A percentile compares a stretch with the other conserved stretches of the same genome.
Conservation (phyloP, 768 basidiomycete species). For the Kwoniella newhampshirensis region DNA sequence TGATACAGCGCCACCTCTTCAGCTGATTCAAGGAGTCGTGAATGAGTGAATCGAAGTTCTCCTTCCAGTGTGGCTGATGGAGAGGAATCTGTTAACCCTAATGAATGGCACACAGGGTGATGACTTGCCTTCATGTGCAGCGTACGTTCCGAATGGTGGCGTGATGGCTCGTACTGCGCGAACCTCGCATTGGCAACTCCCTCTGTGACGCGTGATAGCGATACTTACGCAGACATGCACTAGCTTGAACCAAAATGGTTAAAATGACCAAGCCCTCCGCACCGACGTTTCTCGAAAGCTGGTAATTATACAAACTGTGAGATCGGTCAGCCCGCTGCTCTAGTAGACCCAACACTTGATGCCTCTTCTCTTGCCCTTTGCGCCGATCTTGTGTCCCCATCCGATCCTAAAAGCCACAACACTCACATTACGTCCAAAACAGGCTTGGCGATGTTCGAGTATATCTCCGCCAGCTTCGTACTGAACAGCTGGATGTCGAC, state of each 20-base stretch:
- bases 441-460: conserved; percentile 88
- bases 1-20: conserved; percentile 72
- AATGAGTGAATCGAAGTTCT: conserved; percentile 85
- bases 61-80: conserved; percentile 73
- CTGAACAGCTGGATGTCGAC: conserved; percentile 94
- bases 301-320: conserved; percentile 91
- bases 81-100: background rate
- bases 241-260: conserved; percentile 78
- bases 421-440: conserved; percentile 63
- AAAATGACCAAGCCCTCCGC: conserved; percentile 84
- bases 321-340: conserved; percentile 1
- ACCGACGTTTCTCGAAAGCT: conserved; percentile 88
- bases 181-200: conserved; percentile 1
- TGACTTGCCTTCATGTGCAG: conserved; percentile 61
- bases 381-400: background rate
- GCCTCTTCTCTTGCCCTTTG: background rate
- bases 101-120: conserved; percentile 2
- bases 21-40: conserved; percentile 76
- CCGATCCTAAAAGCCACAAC: background rate
- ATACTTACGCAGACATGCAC: conserved; percentile 72
- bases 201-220: background rate
- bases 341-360: too few species aligned
- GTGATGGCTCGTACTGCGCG: conserved; percentile 76
- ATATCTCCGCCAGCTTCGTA: conserved; percentile 84
- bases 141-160: conserved; percentile 87